phyloP scores from a whole-genome alignment of 1,139 yeast genomes.

The Pneumocystis jirovecii region DNA sequence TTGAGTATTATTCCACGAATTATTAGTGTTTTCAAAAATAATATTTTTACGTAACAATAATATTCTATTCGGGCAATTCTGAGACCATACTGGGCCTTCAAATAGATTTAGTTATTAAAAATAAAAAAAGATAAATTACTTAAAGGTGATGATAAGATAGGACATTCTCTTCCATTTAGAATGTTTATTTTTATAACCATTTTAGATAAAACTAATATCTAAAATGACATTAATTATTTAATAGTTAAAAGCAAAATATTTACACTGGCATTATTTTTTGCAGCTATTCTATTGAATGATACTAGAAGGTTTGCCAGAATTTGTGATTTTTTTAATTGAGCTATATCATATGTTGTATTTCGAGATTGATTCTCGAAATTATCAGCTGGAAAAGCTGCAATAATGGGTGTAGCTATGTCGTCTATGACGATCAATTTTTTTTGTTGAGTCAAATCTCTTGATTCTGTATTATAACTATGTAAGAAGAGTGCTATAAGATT shows the following conservation, averaged over 20 bases:
- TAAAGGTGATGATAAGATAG: not conserved
- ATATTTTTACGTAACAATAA: not conserved
- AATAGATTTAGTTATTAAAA: not conserved
- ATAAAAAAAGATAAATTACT: not conserved
- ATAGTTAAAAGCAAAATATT: not conserved
- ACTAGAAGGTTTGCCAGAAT: slow-evolving; percentile 5
- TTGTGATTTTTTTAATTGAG: slow-evolving; percentile 4
- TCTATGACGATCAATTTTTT: slow-evolving; percentile 8
- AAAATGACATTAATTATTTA: not conserved
- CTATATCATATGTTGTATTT: not conserved
- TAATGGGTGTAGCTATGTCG: slow-evolving; percentile 8
- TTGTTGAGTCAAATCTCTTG: not conserved
- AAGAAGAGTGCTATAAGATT: slow-evolving; percentile 7
- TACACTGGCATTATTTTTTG: slow-evolving; percentile 2
- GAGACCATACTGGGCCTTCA: not conserved
- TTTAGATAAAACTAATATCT: not conserved
- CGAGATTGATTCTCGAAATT: slow-evolving; percentile 1
- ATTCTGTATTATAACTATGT: not conserved
- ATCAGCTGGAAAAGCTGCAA: slow-evolving; percentile 10
- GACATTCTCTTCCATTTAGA: not conserved
- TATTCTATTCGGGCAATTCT: not conserved
- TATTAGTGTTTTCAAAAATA: not conserved
- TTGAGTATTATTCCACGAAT: not conserved
- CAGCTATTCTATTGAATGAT: slow-evolving; percentile 5
- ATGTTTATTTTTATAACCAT: not conserved